Base-by-base conservation (phyloP, 352 stramenopile species). In the Synura sp. region DNA sequence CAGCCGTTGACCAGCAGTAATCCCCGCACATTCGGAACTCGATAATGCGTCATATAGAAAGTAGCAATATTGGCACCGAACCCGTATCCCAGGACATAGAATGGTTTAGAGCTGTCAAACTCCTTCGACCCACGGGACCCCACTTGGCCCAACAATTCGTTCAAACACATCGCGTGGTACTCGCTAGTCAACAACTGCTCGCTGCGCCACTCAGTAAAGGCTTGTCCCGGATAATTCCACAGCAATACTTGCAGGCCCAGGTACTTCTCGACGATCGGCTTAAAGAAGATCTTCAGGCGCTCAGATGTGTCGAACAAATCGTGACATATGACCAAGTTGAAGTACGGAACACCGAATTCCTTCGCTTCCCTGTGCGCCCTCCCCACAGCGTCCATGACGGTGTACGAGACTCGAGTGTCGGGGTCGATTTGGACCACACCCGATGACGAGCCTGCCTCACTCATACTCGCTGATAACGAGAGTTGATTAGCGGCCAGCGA, bases 221-320 rank as follows among this genome's bases (percentile, higher is more conserved):
- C 94, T 82, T 98, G 94, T 7, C 94, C 93, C 0, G 94, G 93
- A 83, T 97, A 97, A 83, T 98, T 98, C 91, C 93, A 98, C 19
- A 98, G 75, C 25, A 98, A 82, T 25, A 83, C 44, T 79, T 86
- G 87, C 27, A 90, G 80, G 19, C 92, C 93, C 33, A 86, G 81
- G 86, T 97, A 97, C 25, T 90, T 86, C 29, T 86, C 79, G 22
- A 96, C 81, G 73, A 98, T 86, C 22, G 91, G 89, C 49, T 90
- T 86, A 7, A 98, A 86, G 44, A 97, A 85, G 84, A 98, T 97
- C 81, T 97, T 92, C 81, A 96, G 83, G 3, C 90, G 84, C 81
- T 98, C 93, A 84, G 88, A 95, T 41, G 90, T 98, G 75, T 98
- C 94, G 77, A 97, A 98, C 25, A 97, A 84, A 63, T 98, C 93